phyloP scores from a whole-genome alignment of 306 rosid genomes.

The Vigna mungo region DNA sequence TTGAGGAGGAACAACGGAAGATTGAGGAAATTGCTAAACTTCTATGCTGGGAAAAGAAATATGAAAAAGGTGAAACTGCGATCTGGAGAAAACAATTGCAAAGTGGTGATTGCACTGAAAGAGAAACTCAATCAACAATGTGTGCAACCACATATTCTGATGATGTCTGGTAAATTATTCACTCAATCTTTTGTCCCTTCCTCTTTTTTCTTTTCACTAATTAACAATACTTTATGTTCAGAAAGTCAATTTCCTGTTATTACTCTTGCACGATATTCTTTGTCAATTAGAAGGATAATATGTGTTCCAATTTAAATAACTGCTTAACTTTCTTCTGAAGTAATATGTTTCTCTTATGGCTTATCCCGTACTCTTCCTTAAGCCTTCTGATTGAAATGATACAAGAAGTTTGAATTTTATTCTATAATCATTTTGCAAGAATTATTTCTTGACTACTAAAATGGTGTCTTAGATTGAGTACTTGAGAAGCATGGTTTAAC shows the following conservation, averaged over 20 bases:
- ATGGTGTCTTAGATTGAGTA: conserved; percentile 24
- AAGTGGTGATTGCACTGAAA: conserved; percentile 52
- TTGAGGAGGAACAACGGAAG: conserved; percentile 77
- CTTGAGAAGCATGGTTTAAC: conserved; percentile 5
- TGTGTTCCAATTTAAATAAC: conserved; percentile 5
- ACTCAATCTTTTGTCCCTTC: conserved; percentile 26
- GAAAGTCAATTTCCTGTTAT: conserved; percentile 19
- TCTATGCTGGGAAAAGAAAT: conserved; percentile 90
- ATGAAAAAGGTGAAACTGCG: conserved; percentile 83
- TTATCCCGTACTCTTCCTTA: not conserved
- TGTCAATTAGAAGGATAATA: conserved; percentile 30
- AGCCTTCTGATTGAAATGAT: conserved; percentile 21
- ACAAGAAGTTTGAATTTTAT: conserved; percentile 38
- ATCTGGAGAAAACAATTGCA: conserved; percentile 71
- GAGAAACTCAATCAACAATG: conserved; percentile 51
- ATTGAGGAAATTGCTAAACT: conserved; percentile 73
- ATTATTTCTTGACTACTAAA: conserved; percentile 24
- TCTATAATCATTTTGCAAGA: conserved; percentile 28
- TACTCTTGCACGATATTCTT: conserved; percentile 19
- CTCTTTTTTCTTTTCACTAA: not conserved
- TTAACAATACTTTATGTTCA: conserved; percentile 10
- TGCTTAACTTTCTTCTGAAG: not conserved
- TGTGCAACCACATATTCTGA: conserved; percentile 53
- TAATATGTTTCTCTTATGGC: not conserved
- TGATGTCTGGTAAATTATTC: conserved; percentile 68